phyloP scores from a whole-genome alignment of 129 eudicot genomes.

The Pittosporum tobira region DNA sequence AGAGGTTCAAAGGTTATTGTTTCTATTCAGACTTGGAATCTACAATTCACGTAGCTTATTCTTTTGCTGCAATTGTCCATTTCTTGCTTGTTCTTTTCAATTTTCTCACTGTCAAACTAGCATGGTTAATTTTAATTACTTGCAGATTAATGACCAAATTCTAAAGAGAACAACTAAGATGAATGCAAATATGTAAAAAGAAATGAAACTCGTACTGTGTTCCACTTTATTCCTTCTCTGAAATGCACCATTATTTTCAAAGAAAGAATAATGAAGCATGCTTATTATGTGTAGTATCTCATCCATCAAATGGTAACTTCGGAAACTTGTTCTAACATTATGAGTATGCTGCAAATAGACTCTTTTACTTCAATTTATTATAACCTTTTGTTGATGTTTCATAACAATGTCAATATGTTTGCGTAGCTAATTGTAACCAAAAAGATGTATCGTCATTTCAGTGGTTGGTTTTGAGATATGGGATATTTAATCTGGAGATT shows the following conservation, averaged over 20 bases:
- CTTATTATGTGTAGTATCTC: background rate
- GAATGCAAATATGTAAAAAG: no score
- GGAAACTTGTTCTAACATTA: background rate
- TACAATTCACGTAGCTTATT: background rate
- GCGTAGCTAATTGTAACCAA: background rate
- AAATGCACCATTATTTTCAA: no score
- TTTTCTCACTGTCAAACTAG: background rate
- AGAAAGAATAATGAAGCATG: background rate
- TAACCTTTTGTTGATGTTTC: background rate
- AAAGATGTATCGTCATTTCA: constrained; percentile 12
- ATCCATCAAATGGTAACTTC: background rate
- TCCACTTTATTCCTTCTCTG: background rate
- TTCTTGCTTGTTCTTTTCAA: background rate
- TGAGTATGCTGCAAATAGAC: background rate
- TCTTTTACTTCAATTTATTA: background rate
- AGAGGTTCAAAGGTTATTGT: constrained; percentile 70
- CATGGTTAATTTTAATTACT: background rate
- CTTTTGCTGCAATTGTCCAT: background rate
- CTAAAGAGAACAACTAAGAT: background rate
- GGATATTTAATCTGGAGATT: constrained; percentile 59
- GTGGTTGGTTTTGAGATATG: constrained; percentile 94
- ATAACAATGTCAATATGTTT: background rate
- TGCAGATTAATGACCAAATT: background rate
- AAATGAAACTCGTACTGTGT: background rate
- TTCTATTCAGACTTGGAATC: background rate